Evolutionary conservation across 345 rosid species (phyloP), one percentile per base, ranked within the genome.

Genomic region (Mallotus nudiflorus): DNA sequence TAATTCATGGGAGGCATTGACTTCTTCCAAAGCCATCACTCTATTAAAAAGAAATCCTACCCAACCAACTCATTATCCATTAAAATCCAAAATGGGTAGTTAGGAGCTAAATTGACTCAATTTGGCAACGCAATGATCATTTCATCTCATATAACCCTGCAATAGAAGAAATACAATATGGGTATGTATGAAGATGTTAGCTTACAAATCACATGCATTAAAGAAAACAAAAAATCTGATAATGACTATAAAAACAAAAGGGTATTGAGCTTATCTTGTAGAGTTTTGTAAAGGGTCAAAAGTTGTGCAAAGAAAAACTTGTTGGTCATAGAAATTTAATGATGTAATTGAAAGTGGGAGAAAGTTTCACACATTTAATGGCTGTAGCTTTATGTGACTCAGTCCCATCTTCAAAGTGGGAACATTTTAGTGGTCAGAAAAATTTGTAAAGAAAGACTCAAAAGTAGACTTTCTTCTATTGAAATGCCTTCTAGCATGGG

Each of bases 1-100:
- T 40, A 42, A 62, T 62, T 62, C 9, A 16, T 25, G 37, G 67
- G 45, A 42, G 44, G 14, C 53, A 45, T 63, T 27, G 67, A 63
- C 67, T 63, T 45, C 24, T 45, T 42, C 20, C 8, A 40, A 27
- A 3, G 14, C 6, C 15, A 46, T 64, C 55, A 64, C 37, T 18
- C 8, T 28, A 25, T 28, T 4, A 9, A 27, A n/a, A 18, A 25
- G 28, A 64, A n/a, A n/a, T n/a, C n/a, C 1, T 9, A 45, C 20
- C 40, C 25, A 64, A 64, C 67, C 2, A 45, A 45, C 45, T 45
- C 53, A 27, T 24, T n/a, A 52, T 52, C 24, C 33, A 40, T 45
- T 25, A 27, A 29, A 40, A 61, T 20, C 29, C 49, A 6, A 42
- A 64, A 27, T 28, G 39, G 67, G 39, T 28, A 46, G 54, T 1